Evolutionary conservation across 2,329 filamentous ascomycete species (phyloP), one percentile per base, ranked within the genome.

Genomic region (Exutisphaerella laricina): DNA sequence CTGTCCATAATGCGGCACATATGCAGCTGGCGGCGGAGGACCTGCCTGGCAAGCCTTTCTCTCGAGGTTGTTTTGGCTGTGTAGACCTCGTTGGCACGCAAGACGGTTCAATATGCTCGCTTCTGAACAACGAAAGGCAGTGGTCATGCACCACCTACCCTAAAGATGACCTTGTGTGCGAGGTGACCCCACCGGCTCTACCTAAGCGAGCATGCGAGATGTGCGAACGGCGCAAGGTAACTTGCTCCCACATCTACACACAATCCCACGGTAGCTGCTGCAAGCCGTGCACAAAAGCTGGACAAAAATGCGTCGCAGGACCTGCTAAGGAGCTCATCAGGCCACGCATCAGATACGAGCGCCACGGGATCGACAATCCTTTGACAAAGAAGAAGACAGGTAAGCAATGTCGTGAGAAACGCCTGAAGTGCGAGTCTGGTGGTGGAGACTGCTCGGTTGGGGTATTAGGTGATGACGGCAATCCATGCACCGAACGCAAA

Each of bases 121-220:
- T 70, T 3, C 37, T 66, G 9, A 50, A 63, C 3, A 51, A 64
- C 39, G 59, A 59, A 10, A 45, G 48, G 3, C 38, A 45, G 1
- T 70, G 66, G 50, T 67, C 67, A 3, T 70, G 68, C 49, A 29
- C 54, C 7, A 48, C 48, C 10, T 70, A 68, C 41, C 41, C 32
- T 4, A 57, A 57, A 2, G 54, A 60, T 26, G 50, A 49, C 4
- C 35, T 58, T 10, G 60, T 65, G 10, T 70, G 67, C 44, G 59
- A 66, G 12, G 52, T 67, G 2, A 57, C 65, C 25, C 55, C 52
- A 3, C 39, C 57, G 21, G 62, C 66, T 2, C 41, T 36, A 16
- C 53, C 51, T 21, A 67, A 69, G 37, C 57, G 53, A 12, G 34
- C 54, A 2, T 69, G 66, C 43, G 59, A 65, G 33, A 41, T 39